Conservation (phyloP, 2,329 filamentous ascomycete genomes). For the Teratosphaeriaceae sp. region DNA sequence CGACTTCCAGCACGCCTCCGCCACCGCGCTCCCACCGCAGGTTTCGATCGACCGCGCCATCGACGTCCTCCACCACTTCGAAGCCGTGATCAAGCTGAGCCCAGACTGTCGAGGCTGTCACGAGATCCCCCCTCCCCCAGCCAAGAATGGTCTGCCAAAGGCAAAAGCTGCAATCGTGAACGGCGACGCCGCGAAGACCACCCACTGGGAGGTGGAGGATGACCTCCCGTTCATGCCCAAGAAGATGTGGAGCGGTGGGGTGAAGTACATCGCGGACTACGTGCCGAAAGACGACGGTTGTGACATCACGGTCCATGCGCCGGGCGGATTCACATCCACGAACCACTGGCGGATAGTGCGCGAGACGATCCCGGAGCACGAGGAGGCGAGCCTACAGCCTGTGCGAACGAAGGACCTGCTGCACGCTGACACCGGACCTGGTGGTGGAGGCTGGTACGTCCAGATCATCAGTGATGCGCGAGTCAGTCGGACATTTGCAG, state of each 20-base stretch:
- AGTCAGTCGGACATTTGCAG: conserved; percentile 25
- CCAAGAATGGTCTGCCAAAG: conserved; percentile 13
- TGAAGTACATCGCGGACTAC: conserved; percentile 27
- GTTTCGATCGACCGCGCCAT: conserved; percentile 20
- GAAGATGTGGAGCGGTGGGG: conserved; percentile 27
- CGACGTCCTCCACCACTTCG: conserved; percentile 28
- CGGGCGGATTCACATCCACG: conserved; percentile 27
- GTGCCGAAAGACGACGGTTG: conserved; percentile 24
- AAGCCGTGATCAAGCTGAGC: conserved; percentile 24
- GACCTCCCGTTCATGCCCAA: conserved; percentile 31
- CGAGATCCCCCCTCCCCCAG: conserved; percentile 15
- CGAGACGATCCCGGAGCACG: conserved; percentile 18
- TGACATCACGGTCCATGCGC: conserved; percentile 29
- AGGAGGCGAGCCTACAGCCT: conserved; percentile 8
- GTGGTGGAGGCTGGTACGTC: conserved; percentile 23
- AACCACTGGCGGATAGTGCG: conserved; percentile 28
- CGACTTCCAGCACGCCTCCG: conserved; percentile 25
- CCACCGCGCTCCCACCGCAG: conserved; percentile 20
- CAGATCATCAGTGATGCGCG: conserved; percentile 28
- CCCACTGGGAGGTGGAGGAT: conserved; percentile 30
- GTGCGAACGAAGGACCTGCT: conserved; percentile 17
- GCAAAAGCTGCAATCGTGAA: conserved; percentile 8
- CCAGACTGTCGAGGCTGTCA: conserved; percentile 27
- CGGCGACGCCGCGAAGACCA: conserved; percentile 8
- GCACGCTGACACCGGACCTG: conserved; percentile 14